Base-by-base conservation (phyloP, 345 rosid species). In the Pistacia integerrima region DNA sequence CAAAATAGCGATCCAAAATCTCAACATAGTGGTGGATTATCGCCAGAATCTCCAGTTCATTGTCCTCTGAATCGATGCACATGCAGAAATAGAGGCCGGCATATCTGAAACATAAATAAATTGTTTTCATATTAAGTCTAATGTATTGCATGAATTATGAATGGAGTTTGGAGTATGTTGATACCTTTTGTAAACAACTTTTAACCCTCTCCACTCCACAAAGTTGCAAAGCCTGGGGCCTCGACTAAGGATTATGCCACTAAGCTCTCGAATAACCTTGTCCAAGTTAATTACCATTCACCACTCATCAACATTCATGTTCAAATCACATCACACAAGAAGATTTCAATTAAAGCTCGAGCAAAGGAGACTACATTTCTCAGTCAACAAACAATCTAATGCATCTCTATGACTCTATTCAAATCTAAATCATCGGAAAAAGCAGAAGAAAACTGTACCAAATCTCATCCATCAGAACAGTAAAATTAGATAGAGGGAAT, bases 171-270 rank as follows among this genome's bases (percentile, higher is more conserved):
- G 0, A 25, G 28, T 5, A 60, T 6, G 7, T 3, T 2, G 11
- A 10, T 75, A 85, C 90, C 89, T 87, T 79, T 82, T 79, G 58
- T 85, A 90, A 64, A 84, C 91, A 82, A 90, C 86, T 77, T 83
- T 84, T 33, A 75, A 70, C 20, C 91, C 91, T 75, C 85, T 85
- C 91, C 91, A 82, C 64, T 85, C 92, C 35, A 83, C 84, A 74
- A 90, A 90, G 72, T 87, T 90, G 81, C 91, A 88, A 46, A 86
- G 87, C 79, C 86, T 90, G 59, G 89, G 90, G 11, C 85, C 90
- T 48, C 88, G 81, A 60, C 64, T 67, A 35, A 84, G 78, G 67
- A 88, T 87, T 61, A 88, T 75, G 64, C 87, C 86, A 67, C 90
- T 84, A 30, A 88, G 90, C 85, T 88, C 91, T 70, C 87, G 85